Base-by-base conservation (phyloP, 1,284 basidiomycete genomes). In the Naganishia cerealis region DNA sequence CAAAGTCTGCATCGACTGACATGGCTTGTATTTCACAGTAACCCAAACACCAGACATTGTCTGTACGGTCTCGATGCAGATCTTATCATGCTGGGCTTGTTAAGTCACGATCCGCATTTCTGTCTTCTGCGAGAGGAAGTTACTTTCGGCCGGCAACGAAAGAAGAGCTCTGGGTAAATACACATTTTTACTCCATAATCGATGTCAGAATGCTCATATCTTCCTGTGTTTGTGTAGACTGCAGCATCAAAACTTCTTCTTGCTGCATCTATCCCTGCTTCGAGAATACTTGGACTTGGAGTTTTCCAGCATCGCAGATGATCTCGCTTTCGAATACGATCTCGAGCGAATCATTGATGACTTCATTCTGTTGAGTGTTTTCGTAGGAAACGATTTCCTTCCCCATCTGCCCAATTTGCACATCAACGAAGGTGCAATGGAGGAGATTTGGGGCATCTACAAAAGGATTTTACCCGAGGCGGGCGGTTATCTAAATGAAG, bases 71-170 rank as follows among this genome's bases (percentile, higher is more conserved):
- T 99, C 43, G 96, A 99, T 78, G 96, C 96, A 62, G 96, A 99
- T 82, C 82, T 99, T 70, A 92, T 99, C 82, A 99, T 99, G 96
- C 85, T 99, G 74, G 94, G 93, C 46, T 83, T 99, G 50, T 83
- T 99, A 74, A 95, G 92, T 78, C 96, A 99, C 80, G 96, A 99
- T 80, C 96, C 96, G 3, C 96, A 99, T 82, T 99, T 99, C 82
- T 97, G 94, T 81, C 84, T 99, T 68, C 83, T 99, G 73, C 88
- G 96, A 71, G 96, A 99, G 81, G 95, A 99, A 81, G 96, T 99
- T 75, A 94, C 94, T 75, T 99, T 99, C 82, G 95, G 95, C 18
- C 90, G 92, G 15, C 84, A 88, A 67, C 82, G 87, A 68, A 87
- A 85, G 79, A 93, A 90, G 79, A 84, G 83, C 58, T 85, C 84